Conservation (phyloP, 164 flowering plant species). For the Chimonanthus praecox region DNA sequence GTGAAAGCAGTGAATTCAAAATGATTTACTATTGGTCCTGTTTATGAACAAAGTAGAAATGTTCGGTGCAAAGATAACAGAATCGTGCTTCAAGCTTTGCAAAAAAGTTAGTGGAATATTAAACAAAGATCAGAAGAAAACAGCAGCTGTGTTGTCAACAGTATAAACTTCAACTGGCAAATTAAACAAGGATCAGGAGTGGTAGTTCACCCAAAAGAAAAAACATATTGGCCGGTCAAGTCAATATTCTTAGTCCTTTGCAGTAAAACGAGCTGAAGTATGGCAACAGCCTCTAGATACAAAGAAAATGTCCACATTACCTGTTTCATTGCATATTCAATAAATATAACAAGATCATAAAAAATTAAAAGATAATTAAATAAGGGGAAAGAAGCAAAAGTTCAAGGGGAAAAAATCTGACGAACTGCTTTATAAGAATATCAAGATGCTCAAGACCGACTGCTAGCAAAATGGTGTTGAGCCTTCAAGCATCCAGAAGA, state of each 20-base stretch:
- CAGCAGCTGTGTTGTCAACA: no score
- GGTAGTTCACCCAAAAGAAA: constrained; percentile 69
- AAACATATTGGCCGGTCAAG: constrained; percentile 89
- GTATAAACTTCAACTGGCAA: background rate
- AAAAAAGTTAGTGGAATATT: no score
- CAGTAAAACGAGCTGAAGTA: constrained; percentile 85
- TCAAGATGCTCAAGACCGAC: background rate
- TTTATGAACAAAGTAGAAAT: no score
- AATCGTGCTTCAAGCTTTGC: no score
- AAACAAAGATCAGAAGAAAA: no score
- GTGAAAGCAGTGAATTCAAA: no score
- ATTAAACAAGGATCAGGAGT: background rate
- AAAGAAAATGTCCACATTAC: constrained; percentile 93
- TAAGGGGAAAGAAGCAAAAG: background rate
- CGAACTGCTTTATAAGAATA: background rate
- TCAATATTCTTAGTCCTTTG: constrained; percentile 91
- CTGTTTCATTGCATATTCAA: constrained; percentile 27
- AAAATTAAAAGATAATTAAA: background rate
- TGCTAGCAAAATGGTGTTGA: background rate
- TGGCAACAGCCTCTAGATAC: constrained; percentile 92
- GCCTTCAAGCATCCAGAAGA: background rate
- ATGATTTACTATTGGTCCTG: no score
- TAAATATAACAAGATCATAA: background rate
- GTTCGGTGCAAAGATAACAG: no score
- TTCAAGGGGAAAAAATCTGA: background rate